phyloP scores from a whole-genome alignment of 2,329 filamentous ascomycete genomes.

The Ilyonectria destructans region DNA sequence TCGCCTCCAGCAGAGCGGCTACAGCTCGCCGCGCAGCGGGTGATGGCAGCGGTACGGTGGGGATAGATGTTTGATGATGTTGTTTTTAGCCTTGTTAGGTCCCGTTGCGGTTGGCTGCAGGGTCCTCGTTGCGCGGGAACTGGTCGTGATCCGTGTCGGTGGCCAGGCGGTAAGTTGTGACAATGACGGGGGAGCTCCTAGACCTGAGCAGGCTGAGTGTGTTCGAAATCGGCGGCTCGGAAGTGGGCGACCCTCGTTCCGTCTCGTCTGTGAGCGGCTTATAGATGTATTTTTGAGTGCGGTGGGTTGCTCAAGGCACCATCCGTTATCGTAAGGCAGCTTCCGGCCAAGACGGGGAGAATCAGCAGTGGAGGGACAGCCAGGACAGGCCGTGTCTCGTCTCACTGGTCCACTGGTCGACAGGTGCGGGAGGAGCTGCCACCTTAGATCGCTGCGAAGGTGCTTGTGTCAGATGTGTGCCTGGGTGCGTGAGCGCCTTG shows the following conservation, averaged over 20 bases:
- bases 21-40: slow-evolving; percentile 36
- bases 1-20: slow-evolving; percentile 40
- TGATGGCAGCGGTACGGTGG: slow-evolving; percentile 33
- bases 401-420: slow-evolving; percentile 21
- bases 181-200: slow-evolving; percentile 21
- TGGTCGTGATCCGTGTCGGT: slow-evolving; percentile 38
- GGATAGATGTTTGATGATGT: slow-evolving; percentile 31
- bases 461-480: slow-evolving; percentile 40
- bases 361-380: slow-evolving; percentile 6
- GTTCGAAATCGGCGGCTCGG: slow-evolving; percentile 30
- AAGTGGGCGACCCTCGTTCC: slow-evolving; percentile 22
- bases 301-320: slow-evolving; percentile 17
- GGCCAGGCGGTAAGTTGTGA: slow-evolving; percentile 31
- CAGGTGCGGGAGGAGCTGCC: slow-evolving; percentile 24
- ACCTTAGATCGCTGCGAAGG: slow-evolving; percentile 31
- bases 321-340: slow-evolving; percentile 26
- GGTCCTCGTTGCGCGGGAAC: slow-evolving; percentile 40
- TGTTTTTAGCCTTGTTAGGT: slow-evolving; percentile 33
- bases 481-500: slow-evolving; percentile 39
- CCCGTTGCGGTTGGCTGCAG: slow-evolving; percentile 45
- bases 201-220: not conserved
- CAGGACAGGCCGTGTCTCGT: slow-evolving; percentile 8
- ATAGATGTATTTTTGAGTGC: not conserved
- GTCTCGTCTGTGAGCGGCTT: slow-evolving; percentile 27
- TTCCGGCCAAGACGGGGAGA: slow-evolving; percentile 8